Conservation (phyloP, 805 yeast genomes). For the Yamadazyma tumulicola region DNA sequence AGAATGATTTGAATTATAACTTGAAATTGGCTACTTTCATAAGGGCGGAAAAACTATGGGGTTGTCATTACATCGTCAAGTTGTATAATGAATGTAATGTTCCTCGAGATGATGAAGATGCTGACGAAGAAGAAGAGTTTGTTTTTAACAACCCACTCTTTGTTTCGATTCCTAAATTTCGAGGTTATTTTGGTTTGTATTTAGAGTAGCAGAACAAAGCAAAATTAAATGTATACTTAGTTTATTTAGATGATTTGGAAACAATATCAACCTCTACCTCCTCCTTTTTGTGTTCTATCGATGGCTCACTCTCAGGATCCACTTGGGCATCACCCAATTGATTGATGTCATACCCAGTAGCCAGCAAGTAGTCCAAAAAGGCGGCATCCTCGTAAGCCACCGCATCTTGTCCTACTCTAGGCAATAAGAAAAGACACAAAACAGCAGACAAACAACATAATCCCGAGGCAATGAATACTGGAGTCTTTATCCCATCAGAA, state of each 20-base stretch:
- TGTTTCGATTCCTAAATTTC: slow-evolving; percentile 3
- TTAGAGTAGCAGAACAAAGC: slow-evolving; percentile 2
- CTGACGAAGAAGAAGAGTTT: slow-evolving; percentile 1
- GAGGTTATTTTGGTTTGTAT: slow-evolving; percentile 3
- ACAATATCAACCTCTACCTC: slow-evolving; percentile 5
- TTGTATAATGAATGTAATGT: slow-evolving; percentile 8
- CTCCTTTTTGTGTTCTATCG: slow-evolving; percentile 3
- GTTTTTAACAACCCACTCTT: slow-evolving; percentile 4
- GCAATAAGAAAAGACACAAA: slow-evolving; percentile 67
- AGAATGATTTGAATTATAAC: slow-evolving; percentile 4
- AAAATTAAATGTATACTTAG: neutral
- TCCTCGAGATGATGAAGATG: slow-evolving; percentile 7
- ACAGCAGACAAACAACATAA: slow-evolving; percentile 71
- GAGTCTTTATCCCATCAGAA: slow-evolving; percentile 42
- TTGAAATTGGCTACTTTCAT: slow-evolving; percentile 6
- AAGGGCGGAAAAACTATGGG: slow-evolving; percentile 11
- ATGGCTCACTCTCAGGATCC: slow-evolving; percentile 2
- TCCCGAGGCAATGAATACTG: slow-evolving; percentile 74
- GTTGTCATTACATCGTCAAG: slow-evolving; percentile 5
- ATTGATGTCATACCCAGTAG: slow-evolving; percentile 66
- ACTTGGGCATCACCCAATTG: slow-evolving; percentile 46
- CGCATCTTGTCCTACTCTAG: slow-evolving; percentile 80
- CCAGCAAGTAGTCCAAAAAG: slow-evolving; percentile 63
- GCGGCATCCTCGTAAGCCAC: slow-evolving; percentile 71
- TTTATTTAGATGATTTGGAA: slow-evolving; percentile 7